Evolutionary conservation across 345 rosid species (phyloP).

Genomic region (Populus simonii): DNA sequence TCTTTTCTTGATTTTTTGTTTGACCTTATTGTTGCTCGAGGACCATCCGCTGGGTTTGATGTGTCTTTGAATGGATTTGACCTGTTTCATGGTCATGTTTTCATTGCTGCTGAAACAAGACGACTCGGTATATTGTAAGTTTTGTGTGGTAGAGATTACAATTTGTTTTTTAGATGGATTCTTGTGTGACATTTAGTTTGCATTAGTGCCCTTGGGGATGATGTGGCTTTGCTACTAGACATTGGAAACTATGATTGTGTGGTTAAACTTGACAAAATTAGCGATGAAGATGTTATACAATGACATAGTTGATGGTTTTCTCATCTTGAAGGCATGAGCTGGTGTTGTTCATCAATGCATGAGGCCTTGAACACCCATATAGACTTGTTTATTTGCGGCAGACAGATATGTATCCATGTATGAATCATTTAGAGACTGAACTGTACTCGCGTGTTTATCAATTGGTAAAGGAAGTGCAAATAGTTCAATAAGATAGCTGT

Average conservation of each 20-base stretch:
- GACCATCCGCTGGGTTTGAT: conserved; percentile 56
- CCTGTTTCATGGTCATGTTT: conserved; percentile 85
- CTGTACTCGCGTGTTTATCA: too few species aligned
- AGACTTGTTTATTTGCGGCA: too few species aligned
- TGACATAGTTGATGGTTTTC: too few species aligned
- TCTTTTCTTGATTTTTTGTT: conserved; percentile 65
- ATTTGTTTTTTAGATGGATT: too few species aligned
- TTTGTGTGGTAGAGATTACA: neutral
- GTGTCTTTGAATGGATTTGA: conserved; percentile 67
- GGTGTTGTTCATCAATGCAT: neutral
- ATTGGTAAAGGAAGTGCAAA: too few species aligned
- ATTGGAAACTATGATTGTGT: neutral
- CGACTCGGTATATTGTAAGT: conserved; percentile 85
- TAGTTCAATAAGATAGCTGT: too few species aligned
- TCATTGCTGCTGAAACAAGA: conserved; percentile 57
- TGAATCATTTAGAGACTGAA: too few species aligned
- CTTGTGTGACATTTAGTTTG: neutral
- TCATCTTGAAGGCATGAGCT: neutral
- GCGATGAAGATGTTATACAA: neutral
- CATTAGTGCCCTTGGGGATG: neutral
- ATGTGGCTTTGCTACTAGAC: neutral
- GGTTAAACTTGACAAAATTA: neutral
- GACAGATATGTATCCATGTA: too few species aligned
- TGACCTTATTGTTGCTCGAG: conserved; percentile 68
- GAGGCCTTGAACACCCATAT: too few species aligned